Percentiles rank a stretch among this genome's conserved stretches.
Conservation (phyloP, 768 basidiomycete genomes). For the Lanmaoa rubissima region DNA sequence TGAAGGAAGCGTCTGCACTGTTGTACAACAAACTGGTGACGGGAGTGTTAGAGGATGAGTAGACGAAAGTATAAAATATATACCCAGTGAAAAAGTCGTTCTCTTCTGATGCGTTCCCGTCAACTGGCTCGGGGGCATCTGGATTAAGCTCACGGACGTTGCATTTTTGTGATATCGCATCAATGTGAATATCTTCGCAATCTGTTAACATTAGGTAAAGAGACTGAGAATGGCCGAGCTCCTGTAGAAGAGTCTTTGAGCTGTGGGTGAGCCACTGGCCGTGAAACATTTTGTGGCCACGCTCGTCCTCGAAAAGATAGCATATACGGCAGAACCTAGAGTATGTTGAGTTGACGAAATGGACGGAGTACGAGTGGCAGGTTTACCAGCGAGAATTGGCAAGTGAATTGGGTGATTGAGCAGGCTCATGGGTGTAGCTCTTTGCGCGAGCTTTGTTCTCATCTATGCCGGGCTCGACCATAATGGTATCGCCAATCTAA, state of each 20-base stretch:
- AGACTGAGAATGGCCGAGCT: constrained; percentile 60
- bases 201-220: constrained; percentile 51
- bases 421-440: constrained; percentile 38
- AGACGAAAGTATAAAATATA: background rate
- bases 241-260: constrained; percentile 61
- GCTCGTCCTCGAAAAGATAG: constrained; percentile 52
- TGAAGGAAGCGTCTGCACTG: constrained; percentile 44
- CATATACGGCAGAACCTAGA: constrained; percentile 71
- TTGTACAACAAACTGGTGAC: constrained; percentile 50
- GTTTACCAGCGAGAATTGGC: constrained; percentile 61
- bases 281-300: constrained; percentile 54
- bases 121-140: constrained; percentile 46
- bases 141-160: constrained; percentile 43
- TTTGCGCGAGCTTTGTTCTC: constrained; percentile 39
- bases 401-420: constrained; percentile 52
- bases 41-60: background rate
- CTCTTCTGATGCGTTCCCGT: constrained; percentile 38
- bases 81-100: constrained; percentile 61
- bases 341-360: background rate
- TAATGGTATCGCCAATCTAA: constrained; percentile 62
- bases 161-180: constrained; percentile 58
- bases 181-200: constrained; percentile 56
- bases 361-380: background rate
- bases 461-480: constrained; percentile 59
- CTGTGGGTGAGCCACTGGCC: constrained; percentile 70